Percentiles rank a stretch among this genome's conserved stretches.
These are phyloP conservation scores for Protomyces inundatus DNA, from an alignment of 1,139 yeast genomes.

Conservation along the genomic window DNA sequence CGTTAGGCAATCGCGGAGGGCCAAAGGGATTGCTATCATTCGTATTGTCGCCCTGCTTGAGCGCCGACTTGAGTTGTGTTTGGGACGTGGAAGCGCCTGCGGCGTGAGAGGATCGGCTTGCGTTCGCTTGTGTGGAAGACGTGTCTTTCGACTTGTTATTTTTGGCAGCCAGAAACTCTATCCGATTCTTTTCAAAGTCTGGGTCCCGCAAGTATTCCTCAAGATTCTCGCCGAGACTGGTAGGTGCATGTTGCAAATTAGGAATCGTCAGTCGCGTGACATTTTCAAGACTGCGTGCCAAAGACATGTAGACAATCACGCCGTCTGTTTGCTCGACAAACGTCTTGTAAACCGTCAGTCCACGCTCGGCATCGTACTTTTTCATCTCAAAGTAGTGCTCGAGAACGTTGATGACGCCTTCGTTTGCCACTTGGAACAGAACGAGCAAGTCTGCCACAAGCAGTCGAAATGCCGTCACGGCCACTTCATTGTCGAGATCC, in stretches of 20 bases:
- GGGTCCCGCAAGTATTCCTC: conserved; percentile 85
- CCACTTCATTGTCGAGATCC: conserved; percentile 68
- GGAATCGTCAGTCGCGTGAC: conserved; percentile 90
- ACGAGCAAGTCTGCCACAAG: conserved; percentile 80
- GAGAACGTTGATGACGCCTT: conserved; percentile 85
- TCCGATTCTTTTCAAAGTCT: conserved; percentile 73
- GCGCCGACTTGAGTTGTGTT: conserved; percentile 35
- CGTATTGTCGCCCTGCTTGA: conserved; percentile 33
- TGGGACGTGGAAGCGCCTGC: conserved; percentile 33
- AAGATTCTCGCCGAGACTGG: conserved; percentile 77
- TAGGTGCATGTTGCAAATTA: conserved; percentile 89
- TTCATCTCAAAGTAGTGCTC: conserved; percentile 95
- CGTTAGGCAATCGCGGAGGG: conserved; percentile 25
- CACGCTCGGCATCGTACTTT: conserved; percentile 76
- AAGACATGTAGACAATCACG: conserved; percentile 79
- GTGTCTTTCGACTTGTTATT: conserved; percentile 39
- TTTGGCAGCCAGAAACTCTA: conserved; percentile 68
- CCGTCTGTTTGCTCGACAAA: conserved; percentile 83
- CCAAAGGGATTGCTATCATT: conserved; percentile 33
- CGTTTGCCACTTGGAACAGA: conserved; percentile 82
- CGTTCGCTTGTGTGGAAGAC: neutral
- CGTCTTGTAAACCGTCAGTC: conserved; percentile 72
- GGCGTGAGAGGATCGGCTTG: neutral
- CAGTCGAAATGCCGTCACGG: conserved; percentile 77
- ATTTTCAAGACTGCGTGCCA: conserved; percentile 81